Conservation (phyloP, 2,329 filamentous ascomycete genomes). For the Taxawa tesnikishii region DNA sequence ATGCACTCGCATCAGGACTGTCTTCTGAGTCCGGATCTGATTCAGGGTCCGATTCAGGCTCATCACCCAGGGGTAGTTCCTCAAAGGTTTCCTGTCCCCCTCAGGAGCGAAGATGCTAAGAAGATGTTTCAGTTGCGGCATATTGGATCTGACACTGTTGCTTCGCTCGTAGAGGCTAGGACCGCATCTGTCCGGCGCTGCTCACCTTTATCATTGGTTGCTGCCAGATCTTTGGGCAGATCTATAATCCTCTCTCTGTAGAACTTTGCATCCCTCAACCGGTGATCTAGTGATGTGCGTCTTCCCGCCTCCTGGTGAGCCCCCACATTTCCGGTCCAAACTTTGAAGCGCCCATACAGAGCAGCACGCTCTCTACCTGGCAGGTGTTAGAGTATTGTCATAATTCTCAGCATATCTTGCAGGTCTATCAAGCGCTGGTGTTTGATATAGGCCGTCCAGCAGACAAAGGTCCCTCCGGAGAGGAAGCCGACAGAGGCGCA, state of each 20-base stretch:
- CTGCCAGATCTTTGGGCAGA: not conserved
- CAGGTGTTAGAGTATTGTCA: too few species aligned
- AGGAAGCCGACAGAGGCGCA: too few species aligned
- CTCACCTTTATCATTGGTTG: not conserved
- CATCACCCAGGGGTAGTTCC: not conserved
- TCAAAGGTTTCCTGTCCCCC: not conserved
- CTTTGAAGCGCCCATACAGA: not conserved
- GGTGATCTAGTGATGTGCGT: not conserved
- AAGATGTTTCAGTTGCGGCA: too few species aligned
- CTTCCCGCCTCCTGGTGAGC: not conserved
- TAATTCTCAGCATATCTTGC: too few species aligned
- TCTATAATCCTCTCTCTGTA: not conserved
- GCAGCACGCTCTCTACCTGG: too few species aligned
- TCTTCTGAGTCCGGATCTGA: not conserved
- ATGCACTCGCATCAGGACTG: not conserved
- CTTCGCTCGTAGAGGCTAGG: too few species aligned
- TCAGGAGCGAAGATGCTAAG: too few species aligned
- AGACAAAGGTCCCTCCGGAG: too few species aligned
- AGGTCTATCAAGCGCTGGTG: too few species aligned
- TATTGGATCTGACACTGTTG: too few species aligned
- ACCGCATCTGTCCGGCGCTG: too few species aligned
- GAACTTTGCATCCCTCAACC: not conserved
- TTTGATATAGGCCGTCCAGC: too few species aligned
- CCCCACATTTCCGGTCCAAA: not conserved
- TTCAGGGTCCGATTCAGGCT: not conserved